Evolutionary conservation across 352 stramenopile genomes (phyloP).

Genomic region (Lagenidium sp.): DNA sequence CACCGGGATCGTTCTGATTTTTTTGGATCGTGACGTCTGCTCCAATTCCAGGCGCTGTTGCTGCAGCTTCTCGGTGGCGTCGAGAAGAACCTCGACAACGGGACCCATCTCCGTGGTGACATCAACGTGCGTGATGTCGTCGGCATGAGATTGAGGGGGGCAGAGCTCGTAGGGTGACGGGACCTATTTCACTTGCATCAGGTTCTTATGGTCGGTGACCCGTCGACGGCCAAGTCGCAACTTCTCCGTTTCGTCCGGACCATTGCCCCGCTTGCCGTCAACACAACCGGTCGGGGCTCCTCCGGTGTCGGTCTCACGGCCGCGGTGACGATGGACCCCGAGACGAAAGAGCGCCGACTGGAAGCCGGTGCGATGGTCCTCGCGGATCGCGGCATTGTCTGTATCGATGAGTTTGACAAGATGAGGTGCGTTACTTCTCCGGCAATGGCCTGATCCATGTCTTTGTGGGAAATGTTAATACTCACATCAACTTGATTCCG

Average conservation of each 20-base stretch:
- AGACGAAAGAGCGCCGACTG: conserved; percentile 88
- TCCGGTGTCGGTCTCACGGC: conserved; percentile 95
- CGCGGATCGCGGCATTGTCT: conserved; percentile 97
- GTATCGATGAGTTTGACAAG: conserved; percentile 99
- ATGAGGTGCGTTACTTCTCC: conserved; percentile 90
- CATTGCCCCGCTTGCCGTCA: conserved; percentile 91
- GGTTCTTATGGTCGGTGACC: conserved; percentile 96
- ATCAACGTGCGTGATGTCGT: conserved; percentile 97
- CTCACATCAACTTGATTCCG: not conserved
- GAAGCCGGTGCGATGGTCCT: conserved; percentile 99
- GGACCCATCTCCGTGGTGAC: conserved; percentile 98
- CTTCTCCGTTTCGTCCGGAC: conserved; percentile 96
- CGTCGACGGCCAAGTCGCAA: conserved; percentile 98
- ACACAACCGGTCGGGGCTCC: conserved; percentile 76
- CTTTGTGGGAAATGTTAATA: too few species aligned
- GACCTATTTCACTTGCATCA: conserved; percentile 12
- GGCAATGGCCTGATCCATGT: too few species aligned
- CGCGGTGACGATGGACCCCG: conserved; percentile 95
- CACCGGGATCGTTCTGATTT: conserved; percentile 1
- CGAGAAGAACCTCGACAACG: conserved; percentile 97
- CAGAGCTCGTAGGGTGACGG: too few species aligned
- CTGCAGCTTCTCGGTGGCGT: conserved; percentile 85
- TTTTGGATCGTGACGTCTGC: not conserved
- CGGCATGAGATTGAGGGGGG: too few species aligned
- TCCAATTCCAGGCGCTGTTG: conserved; percentile 32